Percentiles rank a stretch among this genome's conserved stretches.
Conservation (phyloP, 2,329 filamentous ascomycete genomes). For the Furcasterigmium sp. region DNA sequence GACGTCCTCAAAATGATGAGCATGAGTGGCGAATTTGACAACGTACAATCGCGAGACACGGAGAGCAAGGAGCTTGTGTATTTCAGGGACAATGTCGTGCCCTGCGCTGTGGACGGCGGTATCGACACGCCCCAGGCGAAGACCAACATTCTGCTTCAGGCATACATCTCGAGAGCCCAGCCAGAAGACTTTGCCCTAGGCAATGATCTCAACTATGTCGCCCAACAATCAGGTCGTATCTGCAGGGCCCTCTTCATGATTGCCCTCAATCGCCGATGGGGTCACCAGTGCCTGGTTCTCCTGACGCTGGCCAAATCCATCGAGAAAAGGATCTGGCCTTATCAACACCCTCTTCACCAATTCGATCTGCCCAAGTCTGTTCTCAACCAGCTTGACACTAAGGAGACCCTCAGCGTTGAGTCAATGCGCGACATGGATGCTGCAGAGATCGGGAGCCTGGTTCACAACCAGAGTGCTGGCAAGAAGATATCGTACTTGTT, state of each 20-base stretch:
- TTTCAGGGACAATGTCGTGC: slow-evolving; percentile 64
- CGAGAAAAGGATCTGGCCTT: slow-evolving; percentile 92
- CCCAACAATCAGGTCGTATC: slow-evolving; percentile 91
- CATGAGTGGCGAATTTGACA: slow-evolving; percentile 96
- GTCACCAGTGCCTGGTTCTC: slow-evolving; percentile 87
- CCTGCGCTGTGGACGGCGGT: slow-evolving; percentile 73
- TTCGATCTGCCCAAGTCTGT: slow-evolving; percentile 86
- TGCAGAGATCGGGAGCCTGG: slow-evolving; percentile 81
- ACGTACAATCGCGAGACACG: slow-evolving; percentile 85
- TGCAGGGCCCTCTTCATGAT: slow-evolving; percentile 97
- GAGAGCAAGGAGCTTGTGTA: slow-evolving; percentile 82
- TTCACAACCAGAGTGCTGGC: slow-evolving; percentile 88
- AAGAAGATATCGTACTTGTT: slow-evolving; percentile 74
- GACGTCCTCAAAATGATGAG: slow-evolving; percentile 95
- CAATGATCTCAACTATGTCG: slow-evolving; percentile 91
- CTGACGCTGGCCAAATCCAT: slow-evolving; percentile 94
- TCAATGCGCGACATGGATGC: slow-evolving; percentile 87
- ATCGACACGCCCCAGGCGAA: slow-evolving; percentile 75
- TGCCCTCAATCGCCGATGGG: slow-evolving; percentile 90
- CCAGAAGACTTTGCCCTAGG: slow-evolving; percentile 90
- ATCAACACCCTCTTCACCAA: slow-evolving; percentile 89
- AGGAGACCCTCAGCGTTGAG: slow-evolving; percentile 71
- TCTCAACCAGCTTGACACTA: slow-evolving; percentile 79
- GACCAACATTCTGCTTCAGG: slow-evolving; percentile 91
- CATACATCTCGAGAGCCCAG: slow-evolving; percentile 83